Conservation (phyloP, 2,329 filamentous ascomycete genomes). For the Calonectria honghensis region DNA sequence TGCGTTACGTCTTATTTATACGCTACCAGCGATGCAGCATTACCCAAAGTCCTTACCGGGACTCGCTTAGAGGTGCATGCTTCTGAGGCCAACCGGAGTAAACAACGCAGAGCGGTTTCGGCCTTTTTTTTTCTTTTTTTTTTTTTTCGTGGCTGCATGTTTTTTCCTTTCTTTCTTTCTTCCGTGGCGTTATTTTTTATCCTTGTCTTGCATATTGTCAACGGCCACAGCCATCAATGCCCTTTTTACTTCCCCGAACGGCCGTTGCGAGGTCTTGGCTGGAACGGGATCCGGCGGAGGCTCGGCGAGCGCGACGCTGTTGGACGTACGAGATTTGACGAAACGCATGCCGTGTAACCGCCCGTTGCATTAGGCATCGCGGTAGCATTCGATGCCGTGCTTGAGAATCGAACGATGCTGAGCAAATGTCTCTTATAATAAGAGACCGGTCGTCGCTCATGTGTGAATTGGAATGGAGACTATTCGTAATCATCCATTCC, state of each 20-base stretch:
- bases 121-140: not conserved
- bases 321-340: conserved; percentile 13
- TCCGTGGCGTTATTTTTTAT: not conserved
- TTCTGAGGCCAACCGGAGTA: not conserved
- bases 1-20: not conserved
- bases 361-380: conserved; percentile 4
- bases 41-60: not conserved
- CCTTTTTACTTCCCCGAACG: not conserved
- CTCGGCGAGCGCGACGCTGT: conserved; percentile 35
- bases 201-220: conserved; percentile 9
- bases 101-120: not conserved
- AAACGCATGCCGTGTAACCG: conserved; percentile 31
- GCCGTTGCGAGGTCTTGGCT: not conserved
- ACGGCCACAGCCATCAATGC: not conserved
- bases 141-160: not conserved
- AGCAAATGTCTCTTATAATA: conserved; percentile 6
- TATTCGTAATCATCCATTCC: not conserved
- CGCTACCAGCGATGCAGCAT: not conserved
- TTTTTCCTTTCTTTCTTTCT: too few relatives aligned
- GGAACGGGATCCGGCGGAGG: conserved; percentile 25
- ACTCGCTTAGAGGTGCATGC: conserved; percentile 6
- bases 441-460: not conserved
- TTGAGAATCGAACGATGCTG: conserved; percentile 19
- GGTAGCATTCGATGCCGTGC: not conserved
- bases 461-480: not conserved